Percentiles rank a stretch among this genome's conserved stretches.
These are phyloP conservation scores for Phoma sp. DNA, from an alignment of 2,329 filamentous ascomycete species.

Conservation along the genomic window DNA sequence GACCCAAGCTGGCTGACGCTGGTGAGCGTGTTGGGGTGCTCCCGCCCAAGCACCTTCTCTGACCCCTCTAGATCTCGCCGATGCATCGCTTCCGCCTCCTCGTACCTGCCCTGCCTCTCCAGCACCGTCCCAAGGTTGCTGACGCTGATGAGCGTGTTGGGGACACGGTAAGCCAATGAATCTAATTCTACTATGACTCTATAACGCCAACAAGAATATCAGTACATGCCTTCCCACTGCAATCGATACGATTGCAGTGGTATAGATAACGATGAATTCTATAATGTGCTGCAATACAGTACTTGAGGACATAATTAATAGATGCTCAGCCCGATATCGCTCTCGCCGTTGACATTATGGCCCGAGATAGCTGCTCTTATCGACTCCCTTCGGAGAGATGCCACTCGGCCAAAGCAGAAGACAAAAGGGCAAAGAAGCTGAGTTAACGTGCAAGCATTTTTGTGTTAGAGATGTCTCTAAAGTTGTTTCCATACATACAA, in stretches of 20 bases:
- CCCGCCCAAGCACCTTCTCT: no score
- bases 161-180: background rate
- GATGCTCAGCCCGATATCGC: background rate
- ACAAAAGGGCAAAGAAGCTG: background rate
- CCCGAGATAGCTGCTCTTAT: background rate
- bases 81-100: no score
- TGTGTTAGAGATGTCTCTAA: background rate
- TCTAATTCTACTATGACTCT: background rate
- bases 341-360: background rate
- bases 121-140: background rate
- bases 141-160: background rate
- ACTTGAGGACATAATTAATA: background rate
- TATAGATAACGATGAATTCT: conserved; percentile 1
- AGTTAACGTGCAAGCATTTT: background rate
- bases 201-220: background rate
- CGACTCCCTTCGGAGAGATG: background rate
- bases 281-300: background rate
- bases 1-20: background rate
- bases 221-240: background rate
- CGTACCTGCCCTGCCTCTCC: background rate
- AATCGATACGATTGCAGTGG: background rate
- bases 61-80: no score
- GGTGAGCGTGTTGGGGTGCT: background rate
- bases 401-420: conserved; percentile 2
- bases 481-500: background rate